Base-by-base conservation (phyloP, 2,329 filamentous ascomycete species). In the Aureobasidium namibiae region DNA sequence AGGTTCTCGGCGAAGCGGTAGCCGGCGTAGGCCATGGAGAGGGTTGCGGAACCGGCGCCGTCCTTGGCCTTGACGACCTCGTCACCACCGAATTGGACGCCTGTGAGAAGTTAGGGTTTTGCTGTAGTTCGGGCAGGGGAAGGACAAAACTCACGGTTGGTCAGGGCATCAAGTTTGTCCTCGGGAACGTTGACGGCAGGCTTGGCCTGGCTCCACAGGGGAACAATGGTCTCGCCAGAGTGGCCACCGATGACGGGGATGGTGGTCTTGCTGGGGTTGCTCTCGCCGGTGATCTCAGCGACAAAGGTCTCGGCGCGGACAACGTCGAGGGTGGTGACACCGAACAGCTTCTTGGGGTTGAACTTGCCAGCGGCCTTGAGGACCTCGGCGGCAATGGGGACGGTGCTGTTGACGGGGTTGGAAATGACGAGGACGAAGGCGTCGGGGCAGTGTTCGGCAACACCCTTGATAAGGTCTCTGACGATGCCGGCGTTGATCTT, bases 401-500 rank as follows among this genome's bases (percentile, higher is more conserved):
- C 94, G 60, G 94, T 99, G 56, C 91, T 96, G 87, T 99, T 99
- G 77, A 99, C 94, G 61, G 94, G 94, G 85, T 99, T 99, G 71
- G 92, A 97, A 77, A 99, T 99, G 80, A 99, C 86, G 65, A 97
- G 86, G 74, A 96, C 85, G 79, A 87, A 96, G 59, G 94, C 94
- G 75, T 96, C 95, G 73, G 94, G 94, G 73, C 86, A 87, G 71
- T 88, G 85, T 73, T 96, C 86, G 68, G 92, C 91, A 69, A 90
- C 85, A 56, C 89, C 86, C 81, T 95, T 88, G 68, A 95, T 87
- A 67, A 99, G 83, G 68, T 90, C 91, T 79, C 94, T 90, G 72
- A 99, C 94, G 72, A 99, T 99, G 69, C 92, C 90, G 62, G 94
- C 94, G 76, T 99, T 99, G 82, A 96, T 96, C 80, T 96, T 96